Evolutionary conservation across 441 rosid species (phyloP).

Genomic region (Eutrema salsugineum): DNA sequence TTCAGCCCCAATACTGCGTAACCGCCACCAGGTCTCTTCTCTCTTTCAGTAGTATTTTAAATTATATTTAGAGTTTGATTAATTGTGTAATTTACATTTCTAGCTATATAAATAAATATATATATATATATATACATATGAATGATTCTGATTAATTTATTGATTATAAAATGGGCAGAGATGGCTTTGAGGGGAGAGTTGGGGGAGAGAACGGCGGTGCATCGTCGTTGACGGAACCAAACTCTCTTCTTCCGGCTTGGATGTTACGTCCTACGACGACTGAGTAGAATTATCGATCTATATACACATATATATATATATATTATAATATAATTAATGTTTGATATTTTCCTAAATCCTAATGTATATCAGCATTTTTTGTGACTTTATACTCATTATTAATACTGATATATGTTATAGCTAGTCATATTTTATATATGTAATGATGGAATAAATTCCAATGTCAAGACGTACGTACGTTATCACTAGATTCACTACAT

Average conservation of each 20-base stretch:
- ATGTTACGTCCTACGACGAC: conserved; percentile 23
- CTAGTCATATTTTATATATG: neutral
- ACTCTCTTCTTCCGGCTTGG: conserved; percentile 33
- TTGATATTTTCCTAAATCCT: conserved; percentile 7
- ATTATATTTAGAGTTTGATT: neutral
- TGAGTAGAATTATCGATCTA: conserved; percentile 8
- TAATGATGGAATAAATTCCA: neutral
- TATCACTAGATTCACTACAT: conserved; percentile 4
- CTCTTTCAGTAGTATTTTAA: neutral
- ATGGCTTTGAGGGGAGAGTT: conserved; percentile 21
- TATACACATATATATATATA: neutral
- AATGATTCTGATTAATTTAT: neutral
- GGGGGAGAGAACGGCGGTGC: conserved; percentile 8
- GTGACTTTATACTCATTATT: neutral
- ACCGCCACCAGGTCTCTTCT: conserved; percentile 42
- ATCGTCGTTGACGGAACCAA: conserved; percentile 21
- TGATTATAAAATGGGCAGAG: conserved; percentile 10
- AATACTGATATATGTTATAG: conserved; percentile 8
- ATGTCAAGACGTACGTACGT: neutral
- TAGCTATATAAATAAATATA: no score
- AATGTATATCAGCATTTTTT: conserved; percentile 17
- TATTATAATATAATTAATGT: conserved; percentile 6
- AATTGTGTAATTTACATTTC: no score
- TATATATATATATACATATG: neutral
- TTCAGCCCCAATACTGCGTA: conserved; percentile 38